Evolutionary conservation across 2,329 filamentous ascomycete genomes (phyloP), one percentile per base, ranked within the genome.

Genomic region (Penicillium sp.): DNA sequence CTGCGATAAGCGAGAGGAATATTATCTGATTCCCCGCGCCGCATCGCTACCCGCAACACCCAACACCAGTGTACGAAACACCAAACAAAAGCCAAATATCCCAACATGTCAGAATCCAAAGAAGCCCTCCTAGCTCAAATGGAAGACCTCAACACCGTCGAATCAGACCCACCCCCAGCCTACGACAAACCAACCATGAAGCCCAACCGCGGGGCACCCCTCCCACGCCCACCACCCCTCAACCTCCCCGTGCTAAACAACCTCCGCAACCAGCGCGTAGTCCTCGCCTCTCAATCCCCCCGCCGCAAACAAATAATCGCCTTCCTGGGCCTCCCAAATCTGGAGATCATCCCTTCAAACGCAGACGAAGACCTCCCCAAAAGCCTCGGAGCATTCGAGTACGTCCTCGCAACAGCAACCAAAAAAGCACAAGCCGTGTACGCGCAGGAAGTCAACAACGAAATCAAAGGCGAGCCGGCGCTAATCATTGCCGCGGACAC

Each of bases 401-500:
- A 99, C 77, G 94, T 97, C 18, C 81, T 92, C 13, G 85, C 87
- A 53, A 99, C 94, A 2, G 93, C 93, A 3, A 84, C 84, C 19
- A 84, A 88, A 64, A 99, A 99, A 75, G 89, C 87, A 47, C 81
- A 91, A 40, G 82, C 88, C 42, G 89, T 97, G 9, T 88, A 88
- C 73, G 70, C 72, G 29, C 69, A 76, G 38, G 82, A 85, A 63
- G 79, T 86, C 62, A 70, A 84, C 65, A 82, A 83, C 55, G 70
- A 75, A 51, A 73, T 65, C 32, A 71, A 78, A 53, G 83, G 80
- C 51, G 94, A 97, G 62, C 91, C 91, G 0, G 87, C 85, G 7
- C 80, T 97, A 14, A 90, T 97, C 54, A 87, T 97, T 55, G 86
- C 91, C 0, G 93, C 93, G 34, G 93, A 97, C 71, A 97, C 94